Percentiles rank a stretch among this genome's conserved stretches.
phyloP scores from a whole-genome alignment of 2,329 filamentous ascomycete genomes.

The Aureobasidium zeae region DNA sequence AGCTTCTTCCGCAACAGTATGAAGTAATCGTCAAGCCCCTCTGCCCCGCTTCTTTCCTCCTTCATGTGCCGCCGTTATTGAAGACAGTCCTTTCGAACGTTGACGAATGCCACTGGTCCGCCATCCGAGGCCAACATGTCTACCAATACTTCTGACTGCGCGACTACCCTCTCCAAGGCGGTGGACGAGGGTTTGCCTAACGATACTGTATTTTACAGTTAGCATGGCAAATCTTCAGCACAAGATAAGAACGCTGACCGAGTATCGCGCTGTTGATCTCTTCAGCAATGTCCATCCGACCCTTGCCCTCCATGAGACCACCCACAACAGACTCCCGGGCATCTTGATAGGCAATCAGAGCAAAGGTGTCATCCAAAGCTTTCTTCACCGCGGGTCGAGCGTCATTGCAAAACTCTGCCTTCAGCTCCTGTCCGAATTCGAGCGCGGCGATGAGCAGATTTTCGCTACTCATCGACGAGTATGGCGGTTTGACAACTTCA shows the following conservation, averaged over 20 bases:
- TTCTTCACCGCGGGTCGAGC: conserved; percentile 60
- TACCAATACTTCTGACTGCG: conserved; percentile 79
- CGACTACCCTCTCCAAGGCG: conserved; percentile 73
- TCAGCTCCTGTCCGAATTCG: conserved; percentile 68
- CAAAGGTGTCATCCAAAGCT: conserved; percentile 74
- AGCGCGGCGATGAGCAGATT: conserved; percentile 61
- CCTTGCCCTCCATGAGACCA: conserved; percentile 66
- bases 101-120: conserved; percentile 74
- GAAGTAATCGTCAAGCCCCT: no score
- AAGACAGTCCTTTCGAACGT: conserved; percentile 36
- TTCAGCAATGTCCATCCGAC: conserved; percentile 73
- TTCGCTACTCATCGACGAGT: conserved; percentile 25
- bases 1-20: no score
- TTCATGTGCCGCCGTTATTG: no score
- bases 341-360: conserved; percentile 77
- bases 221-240: conserved; percentile 20
- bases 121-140: conserved; percentile 62
- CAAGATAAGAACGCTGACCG: conserved; percentile 47
- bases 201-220: conserved; percentile 55
- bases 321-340: conserved; percentile 68
- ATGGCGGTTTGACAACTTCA: neutral
- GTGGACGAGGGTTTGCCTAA: conserved; percentile 83
- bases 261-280: conserved; percentile 90
- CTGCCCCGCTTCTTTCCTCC: no score
- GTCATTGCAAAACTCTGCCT: conserved; percentile 67